Evolutionary conservation across 2,329 filamentous ascomycete genomes (phyloP).

Genomic region (Atkinsonella hypoxylon): DNA sequence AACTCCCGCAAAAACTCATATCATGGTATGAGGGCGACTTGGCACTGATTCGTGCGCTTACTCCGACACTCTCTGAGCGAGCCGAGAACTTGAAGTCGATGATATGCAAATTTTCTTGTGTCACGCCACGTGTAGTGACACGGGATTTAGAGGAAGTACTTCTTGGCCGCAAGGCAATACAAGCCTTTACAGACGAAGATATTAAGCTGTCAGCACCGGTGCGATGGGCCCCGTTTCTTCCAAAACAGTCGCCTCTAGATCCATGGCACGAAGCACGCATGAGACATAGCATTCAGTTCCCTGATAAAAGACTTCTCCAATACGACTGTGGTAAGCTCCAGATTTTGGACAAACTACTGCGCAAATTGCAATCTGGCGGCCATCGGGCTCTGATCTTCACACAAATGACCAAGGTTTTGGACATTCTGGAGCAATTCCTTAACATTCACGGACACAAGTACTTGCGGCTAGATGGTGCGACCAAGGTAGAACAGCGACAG

Average conservation of each 20-base stretch:
- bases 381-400: constrained; percentile 97
- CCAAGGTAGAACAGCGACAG: constrained; percentile 90
- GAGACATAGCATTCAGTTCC: constrained; percentile 88
- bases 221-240: constrained; percentile 43
- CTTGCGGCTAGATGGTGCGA: constrained; percentile 88
- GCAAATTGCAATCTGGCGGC: constrained; percentile 75
- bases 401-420: constrained; percentile 97
- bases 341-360: constrained; percentile 71
- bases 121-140: constrained; percentile 80
- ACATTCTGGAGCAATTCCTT: constrained; percentile 93
- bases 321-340: constrained; percentile 98
- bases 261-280: constrained; percentile 92
- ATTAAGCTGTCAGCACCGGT: constrained; percentile 45
- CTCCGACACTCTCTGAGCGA: constrained; percentile 64
- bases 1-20: constrained; percentile 49
- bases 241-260: constrained; percentile 49
- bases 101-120: constrained; percentile 81
- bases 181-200: constrained; percentile 44
- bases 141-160: constrained; percentile 60
- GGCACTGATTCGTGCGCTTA: constrained; percentile 48
- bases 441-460: constrained; percentile 98
- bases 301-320: constrained; percentile 88
- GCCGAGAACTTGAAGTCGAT: constrained; percentile 60
- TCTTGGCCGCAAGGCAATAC: constrained; percentile 47
- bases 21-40: constrained; percentile 68